Evolutionary conservation across 768 basidiomycete species (phyloP).

Genomic region (Amanita rimosa): DNA sequence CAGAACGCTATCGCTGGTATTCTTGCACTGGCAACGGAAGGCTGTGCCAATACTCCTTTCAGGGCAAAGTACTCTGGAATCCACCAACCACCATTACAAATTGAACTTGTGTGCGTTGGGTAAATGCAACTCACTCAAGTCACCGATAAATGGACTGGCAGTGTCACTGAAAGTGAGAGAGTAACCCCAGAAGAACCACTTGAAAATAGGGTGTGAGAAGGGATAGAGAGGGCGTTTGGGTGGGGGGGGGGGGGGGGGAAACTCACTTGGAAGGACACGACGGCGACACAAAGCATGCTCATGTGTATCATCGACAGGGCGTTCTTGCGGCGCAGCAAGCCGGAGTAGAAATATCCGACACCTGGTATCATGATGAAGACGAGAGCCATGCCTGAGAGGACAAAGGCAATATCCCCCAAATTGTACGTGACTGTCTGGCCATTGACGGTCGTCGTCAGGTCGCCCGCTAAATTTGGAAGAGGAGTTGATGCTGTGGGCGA

Average conservation of each 20-base stretch:
- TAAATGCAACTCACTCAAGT: conserved; percentile 48
- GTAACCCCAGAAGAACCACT: conserved; percentile 99
- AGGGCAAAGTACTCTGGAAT: conserved; percentile 70
- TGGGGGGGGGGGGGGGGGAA: too few relatives aligned
- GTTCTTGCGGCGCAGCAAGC: conserved; percentile 85
- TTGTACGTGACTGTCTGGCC: conserved; percentile 28
- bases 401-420: conserved; percentile 42
- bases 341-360: conserved; percentile 85
- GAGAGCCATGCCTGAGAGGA: conserved; percentile 63
- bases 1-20: conserved; percentile 72
- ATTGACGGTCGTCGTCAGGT: conserved; percentile 20
- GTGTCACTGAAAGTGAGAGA: conserved; percentile 84
- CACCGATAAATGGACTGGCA: conserved; percentile 68
- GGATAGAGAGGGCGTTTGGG: not conserved
- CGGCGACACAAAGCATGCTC: conserved; percentile 63
- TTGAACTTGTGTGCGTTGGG: conserved; percentile 1
- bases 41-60: conserved; percentile 62
- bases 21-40: conserved; percentile 59
- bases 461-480: conserved; percentile 21
- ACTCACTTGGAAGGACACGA: conserved; percentile 76
- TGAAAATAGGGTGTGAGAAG: conserved; percentile 1
- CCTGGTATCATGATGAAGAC: conserved; percentile 83
- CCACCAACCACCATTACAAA: not conserved
- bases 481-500: too few relatives aligned
- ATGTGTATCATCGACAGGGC: conserved; percentile 86